Base-by-base conservation (phyloP, 371 early-diverging fungal species). In the Rhizopus sp. region DNA sequence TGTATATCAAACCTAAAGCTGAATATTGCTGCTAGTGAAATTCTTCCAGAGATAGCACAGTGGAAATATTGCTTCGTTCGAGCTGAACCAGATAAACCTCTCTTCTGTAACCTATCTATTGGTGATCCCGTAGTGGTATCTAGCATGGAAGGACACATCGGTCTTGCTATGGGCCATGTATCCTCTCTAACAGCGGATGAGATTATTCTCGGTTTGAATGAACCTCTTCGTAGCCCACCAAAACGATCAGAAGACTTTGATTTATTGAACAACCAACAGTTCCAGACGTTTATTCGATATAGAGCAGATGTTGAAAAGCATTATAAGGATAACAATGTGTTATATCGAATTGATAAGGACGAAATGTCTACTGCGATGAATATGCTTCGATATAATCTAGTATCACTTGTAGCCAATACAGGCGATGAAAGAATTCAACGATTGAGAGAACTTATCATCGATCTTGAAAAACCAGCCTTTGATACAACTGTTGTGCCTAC, bases 101-200 rank as follows among this genome's bases (percentile, higher is more conserved):
- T 87, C 3, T 57, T 74, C 10, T 78, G 84, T 46, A 82, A 79
- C 39, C 76, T 95, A 8, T 60, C 62, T 7, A 81, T 82, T 0
- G 95, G 94, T 7, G 98, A 97, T 62, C 85, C 89, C 0, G 72
- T 97, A 9, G 87, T 95, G 0, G 76, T 97, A 3, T 94, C 95
- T 0, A 83, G 87, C 6, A 90, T 91, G 54, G 66, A 67, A 5
- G 90, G 86, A 0, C 88, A 90, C 39, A 84, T 85, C 60, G 91
- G 89, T 8, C 59, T 96, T 2, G 90, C 91, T 0, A 79, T 88
- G 39, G 97, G 97, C 0, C 89, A 84, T 62, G 84, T 95, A 8
- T 54, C 64, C 7, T 76, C 76, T 0, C 13, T 93, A 9, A 65
- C 70, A 15, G 61, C 64, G 5, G 62, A 63, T 6, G 65, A 66